Evolutionary conservation across 768 basidiomycete species (phyloP), one percentile per base, ranked within the genome.

Genomic region (Mycena sanguinolenta): DNA sequence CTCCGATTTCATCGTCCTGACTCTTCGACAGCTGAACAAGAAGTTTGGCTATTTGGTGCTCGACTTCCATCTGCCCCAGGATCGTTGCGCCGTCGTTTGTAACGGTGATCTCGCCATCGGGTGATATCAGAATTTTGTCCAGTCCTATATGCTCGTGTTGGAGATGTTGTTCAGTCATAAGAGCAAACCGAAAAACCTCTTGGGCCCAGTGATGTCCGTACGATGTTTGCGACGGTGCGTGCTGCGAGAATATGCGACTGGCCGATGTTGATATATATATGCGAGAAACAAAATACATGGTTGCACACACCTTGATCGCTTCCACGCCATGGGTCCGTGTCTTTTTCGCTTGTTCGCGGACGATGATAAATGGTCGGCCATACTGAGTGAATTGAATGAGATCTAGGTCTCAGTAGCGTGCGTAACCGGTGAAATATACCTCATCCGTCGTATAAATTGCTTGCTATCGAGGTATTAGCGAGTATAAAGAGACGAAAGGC

Each of bases 21-120:
- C 94, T 96, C 85, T 97, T 97, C 21, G 95, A 97, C 49, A 99
- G 86, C 78, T 98, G 94, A 2, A 99, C 98, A 38, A 99, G 89
- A 53, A 99, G 89, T 83, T 98, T 99, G 69, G 98, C 98, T 77
- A 99, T 97, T 84, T 97, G 97, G 79, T 99, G 97, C 77, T 99
- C 97, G 60, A 99, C 97, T 81, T 98, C 95, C 96, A 99, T 98
- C 85, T 98, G 97, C 27, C 96, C 90, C 65, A 99, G 86, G 75
- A 99, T 99, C 27, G 98, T 99, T 8, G 98, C 98, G 58, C 98
- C 98, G 82, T 99, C 98, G 82, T 99, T 99, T 17, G 98, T 99
- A 42, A 99, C 97, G 36, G 97, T 99, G 77, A 99, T 99, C 76
- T 99, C 98, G 58, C 98, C 98, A 85, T 99, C 98, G 25, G 97